Conservation (phyloP, 108 stramenopile species). For the Poteriospumella lacustris region DNA sequence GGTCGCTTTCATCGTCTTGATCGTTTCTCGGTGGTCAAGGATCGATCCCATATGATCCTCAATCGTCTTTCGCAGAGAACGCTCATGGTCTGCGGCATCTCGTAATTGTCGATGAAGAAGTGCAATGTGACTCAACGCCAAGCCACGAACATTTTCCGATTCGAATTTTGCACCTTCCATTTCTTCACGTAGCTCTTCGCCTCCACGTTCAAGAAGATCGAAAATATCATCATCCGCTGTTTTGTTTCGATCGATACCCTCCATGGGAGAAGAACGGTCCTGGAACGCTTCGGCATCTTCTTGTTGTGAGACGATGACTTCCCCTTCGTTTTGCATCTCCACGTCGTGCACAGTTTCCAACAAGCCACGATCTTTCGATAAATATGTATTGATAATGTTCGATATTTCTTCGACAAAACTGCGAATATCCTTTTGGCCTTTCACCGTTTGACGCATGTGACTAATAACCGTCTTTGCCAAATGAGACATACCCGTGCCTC, state of each 20-base stretch:
- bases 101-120: background rate
- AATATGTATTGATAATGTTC: background rate
- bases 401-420: background rate
- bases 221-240: background rate
- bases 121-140: background rate
- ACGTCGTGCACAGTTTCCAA: background rate
- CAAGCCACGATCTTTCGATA: background rate
- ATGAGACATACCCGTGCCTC: background rate
- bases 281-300: background rate
- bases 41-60: background rate
- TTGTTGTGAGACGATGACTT: background rate
- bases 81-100: background rate
- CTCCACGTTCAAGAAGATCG: background rate
- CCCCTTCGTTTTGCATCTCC: background rate
- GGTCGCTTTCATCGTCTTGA: background rate
- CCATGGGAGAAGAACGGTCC: too few relatives aligned
- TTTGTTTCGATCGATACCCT: background rate
- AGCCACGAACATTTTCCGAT: background rate
- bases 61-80: background rate
- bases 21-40: background rate
- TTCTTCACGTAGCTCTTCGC: background rate
- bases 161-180: background rate
- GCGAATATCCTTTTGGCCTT: background rate
- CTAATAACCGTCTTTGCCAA: background rate
- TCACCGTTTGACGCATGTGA: background rate